Conservation (phyloP, 2,329 filamentous ascomycete species). For the Ophiostoma triangulosporum region DNA sequence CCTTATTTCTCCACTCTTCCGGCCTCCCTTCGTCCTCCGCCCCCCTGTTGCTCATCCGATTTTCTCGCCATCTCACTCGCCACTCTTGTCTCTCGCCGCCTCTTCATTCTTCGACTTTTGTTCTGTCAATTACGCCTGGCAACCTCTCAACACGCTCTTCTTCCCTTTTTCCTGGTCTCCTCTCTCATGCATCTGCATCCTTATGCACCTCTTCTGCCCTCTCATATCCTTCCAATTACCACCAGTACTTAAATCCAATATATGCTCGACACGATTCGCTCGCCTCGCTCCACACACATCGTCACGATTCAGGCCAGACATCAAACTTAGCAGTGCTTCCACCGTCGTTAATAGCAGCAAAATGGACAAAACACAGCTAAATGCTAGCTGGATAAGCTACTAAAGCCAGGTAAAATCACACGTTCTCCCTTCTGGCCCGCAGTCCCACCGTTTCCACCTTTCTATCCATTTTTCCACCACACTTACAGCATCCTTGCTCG, state of each 20-base stretch:
- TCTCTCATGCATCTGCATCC: neutral
- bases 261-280: neutral
- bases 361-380: too few species aligned
- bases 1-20: neutral
- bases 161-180: neutral
- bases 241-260: neutral
- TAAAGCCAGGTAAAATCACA: too few species aligned
- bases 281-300: neutral
- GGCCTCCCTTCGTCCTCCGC: neutral
- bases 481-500: constrained; percentile 1
- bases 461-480: neutral
- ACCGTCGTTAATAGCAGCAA: too few species aligned
- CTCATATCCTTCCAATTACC: neutral
- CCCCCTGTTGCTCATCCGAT: neutral
- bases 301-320: too few species aligned
- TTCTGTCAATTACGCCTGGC: neutral
- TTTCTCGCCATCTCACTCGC: neutral
- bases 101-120: neutral
- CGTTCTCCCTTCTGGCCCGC: neutral
- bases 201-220: neutral
- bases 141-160: neutral
- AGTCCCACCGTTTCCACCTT: neutral
- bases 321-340: too few species aligned
- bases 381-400: too few species aligned
- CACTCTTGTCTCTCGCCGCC: neutral